Conservation (phyloP, 495 filamentous ascomycete genomes). For the Hyaloscypha variabilis region DNA sequence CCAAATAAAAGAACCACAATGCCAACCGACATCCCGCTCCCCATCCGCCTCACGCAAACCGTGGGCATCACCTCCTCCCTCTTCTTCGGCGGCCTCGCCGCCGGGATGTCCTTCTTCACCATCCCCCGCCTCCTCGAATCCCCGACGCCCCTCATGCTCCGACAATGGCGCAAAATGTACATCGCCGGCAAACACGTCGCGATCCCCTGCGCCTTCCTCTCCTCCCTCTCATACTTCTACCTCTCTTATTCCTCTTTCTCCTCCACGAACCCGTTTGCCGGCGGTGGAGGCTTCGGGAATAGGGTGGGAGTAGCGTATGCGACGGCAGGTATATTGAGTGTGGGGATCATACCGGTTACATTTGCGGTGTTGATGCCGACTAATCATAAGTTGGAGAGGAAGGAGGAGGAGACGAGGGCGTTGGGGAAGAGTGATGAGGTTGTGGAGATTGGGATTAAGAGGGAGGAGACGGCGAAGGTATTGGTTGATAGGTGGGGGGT, state of each 20-base stretch:
- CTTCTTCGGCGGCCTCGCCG: constrained; percentile 42
- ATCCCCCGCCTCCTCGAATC: constrained; percentile 52
- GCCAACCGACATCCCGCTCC: constrained; percentile 22
- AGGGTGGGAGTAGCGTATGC: constrained; percentile 37
- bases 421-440: constrained; percentile 31
- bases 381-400: constrained; percentile 44
- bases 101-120: constrained; percentile 41
- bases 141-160: constrained; percentile 51
- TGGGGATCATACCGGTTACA: constrained; percentile 54
- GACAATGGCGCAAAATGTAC: constrained; percentile 45
- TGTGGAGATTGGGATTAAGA: constrained; percentile 36
- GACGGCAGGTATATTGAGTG: constrained; percentile 41
- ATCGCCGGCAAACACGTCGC: constrained; percentile 37
- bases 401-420: constrained; percentile 36
- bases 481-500: constrained; percentile 59
- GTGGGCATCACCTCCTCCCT: constrained; percentile 49
- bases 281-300: no score
- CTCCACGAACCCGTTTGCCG: neutral
- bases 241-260: constrained; percentile 41
- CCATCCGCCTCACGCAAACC: constrained; percentile 47
- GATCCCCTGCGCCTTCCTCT: constrained; percentile 35
- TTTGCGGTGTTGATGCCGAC: constrained; percentile 43
- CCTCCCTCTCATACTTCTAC: constrained; percentile 42
- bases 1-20: no score
- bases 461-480: constrained; percentile 44